Evolutionary conservation across 495 filamentous ascomycete genomes (phyloP), one percentile per base, ranked within the genome.

Genomic region (Xylaria telfairii): DNA sequence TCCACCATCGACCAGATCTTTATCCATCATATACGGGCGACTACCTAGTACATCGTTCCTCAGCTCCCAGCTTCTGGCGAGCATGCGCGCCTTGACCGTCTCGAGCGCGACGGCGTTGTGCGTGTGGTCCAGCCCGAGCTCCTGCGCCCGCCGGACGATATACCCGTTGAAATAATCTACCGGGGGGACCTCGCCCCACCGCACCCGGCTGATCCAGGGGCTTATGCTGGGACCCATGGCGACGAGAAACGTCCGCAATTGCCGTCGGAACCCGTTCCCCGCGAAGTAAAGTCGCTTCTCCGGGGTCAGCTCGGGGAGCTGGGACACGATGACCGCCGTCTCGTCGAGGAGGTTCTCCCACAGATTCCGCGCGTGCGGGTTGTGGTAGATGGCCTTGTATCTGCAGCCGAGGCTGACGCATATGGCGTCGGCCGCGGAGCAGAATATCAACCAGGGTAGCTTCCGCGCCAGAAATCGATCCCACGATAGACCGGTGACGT

Each of bases 161-260:
- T 92, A 97, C 15, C 94, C 95, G 78, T 95, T 96, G 71, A 93
- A 81, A 74, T 88, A 95, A 34, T 94, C 89, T 64, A 97, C 84
- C 75, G 97, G 94, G 0, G 92, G 93, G 37, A 81, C 72, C 70
- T 80, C 82, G 2, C 90, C 86, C 4, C 70, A 39, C 15, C 73
- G 70, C 8, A 77, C 49, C 10, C 62, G 12, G 4, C 46, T 34
- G 21, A 78, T 62, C 76, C 76, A 78, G 3, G 78, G 84, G 72
- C 89, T 92, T 47, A 84, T 80, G 68, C 92, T 88, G 9, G 79
- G 73, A 1, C 81, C 75, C 24, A 86, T 91, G 37, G 79, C 81
- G 56, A 83, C 77, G 46, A 85, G 63, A 68, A 71, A 77, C 51
- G 56, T 69, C 51, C 68, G 76, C 21, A 82, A 54, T 44, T 79